These are phyloP conservation scores for Venturia asperata DNA, from an alignment of 2,329 filamentous ascomycete species.

Conservation along the genomic window DNA sequence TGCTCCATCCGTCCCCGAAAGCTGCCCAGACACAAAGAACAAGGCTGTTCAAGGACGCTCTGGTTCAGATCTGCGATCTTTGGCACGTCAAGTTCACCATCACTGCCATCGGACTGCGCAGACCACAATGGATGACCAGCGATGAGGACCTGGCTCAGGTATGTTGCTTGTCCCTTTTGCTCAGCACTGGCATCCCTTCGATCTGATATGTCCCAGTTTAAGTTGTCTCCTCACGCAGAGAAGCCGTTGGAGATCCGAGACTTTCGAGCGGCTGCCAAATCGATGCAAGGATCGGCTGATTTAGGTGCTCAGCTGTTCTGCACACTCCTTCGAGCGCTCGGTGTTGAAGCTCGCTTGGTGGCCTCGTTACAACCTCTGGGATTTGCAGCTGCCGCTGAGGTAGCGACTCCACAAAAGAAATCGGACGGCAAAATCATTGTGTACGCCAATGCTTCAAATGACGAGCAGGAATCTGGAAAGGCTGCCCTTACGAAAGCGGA, in stretches of 20 bases:
- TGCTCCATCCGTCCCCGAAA: constrained; percentile 60
- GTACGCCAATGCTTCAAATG: constrained; percentile 29
- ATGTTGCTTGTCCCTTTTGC: constrained; percentile 21
- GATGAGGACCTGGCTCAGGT: constrained; percentile 39
- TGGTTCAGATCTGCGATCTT: constrained; percentile 59
- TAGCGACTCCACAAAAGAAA: constrained; percentile 35
- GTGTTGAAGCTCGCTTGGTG: constrained; percentile 73
- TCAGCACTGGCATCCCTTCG: constrained; percentile 13
- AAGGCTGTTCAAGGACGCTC: constrained; percentile 68
- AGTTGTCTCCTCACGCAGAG: constrained; percentile 57
- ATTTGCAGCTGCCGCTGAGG: constrained; percentile 47
- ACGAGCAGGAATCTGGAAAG: constrained; percentile 7
- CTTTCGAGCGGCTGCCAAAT: constrained; percentile 63
- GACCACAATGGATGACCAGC: constrained; percentile 50
- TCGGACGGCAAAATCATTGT: constrained; percentile 28
- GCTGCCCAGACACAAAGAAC: constrained; percentile 69
- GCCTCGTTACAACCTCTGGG: constrained; percentile 83
- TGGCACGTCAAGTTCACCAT: constrained; percentile 67
- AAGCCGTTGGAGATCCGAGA: constrained; percentile 61
- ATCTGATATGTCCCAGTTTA: constrained; percentile 38
- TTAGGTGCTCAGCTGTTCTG: constrained; percentile 88
- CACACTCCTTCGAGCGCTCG: constrained; percentile 73
- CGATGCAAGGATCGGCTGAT: constrained; percentile 74
- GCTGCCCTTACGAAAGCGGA: background rate
- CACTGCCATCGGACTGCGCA: constrained; percentile 61